These are phyloP conservation scores for Fusarium kyushuense DNA, from an alignment of 2,329 filamentous ascomycete species.

Conservation along the genomic window DNA sequence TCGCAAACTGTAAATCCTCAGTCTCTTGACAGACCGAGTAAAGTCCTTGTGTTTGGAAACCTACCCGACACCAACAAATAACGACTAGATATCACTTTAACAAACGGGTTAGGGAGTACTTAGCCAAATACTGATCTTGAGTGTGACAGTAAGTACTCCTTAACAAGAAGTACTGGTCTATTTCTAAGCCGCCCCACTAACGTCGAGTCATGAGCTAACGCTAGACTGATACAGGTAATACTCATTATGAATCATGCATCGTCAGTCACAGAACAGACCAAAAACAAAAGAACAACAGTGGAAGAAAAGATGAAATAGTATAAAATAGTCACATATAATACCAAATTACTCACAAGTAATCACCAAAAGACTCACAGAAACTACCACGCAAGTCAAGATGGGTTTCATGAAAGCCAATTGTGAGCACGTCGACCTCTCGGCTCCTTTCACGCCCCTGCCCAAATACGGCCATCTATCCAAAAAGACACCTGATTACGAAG, in stretches of 20 bases:
- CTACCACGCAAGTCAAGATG: constrained; percentile 13
- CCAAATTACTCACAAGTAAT: not conserved
- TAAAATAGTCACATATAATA: not conserved
- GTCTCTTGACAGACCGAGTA: too few species aligned
- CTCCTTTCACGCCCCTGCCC: constrained; percentile 27
- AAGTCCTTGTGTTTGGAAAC: too few species aligned
- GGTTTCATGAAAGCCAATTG: constrained; percentile 13
- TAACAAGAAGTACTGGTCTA: too few species aligned
- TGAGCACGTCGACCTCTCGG: constrained; percentile 27
- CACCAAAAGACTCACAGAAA: not conserved
- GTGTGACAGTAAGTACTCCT: too few species aligned
- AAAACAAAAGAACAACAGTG: accelerated
- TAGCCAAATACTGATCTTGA: too few species aligned
- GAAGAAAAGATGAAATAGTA: accelerated
- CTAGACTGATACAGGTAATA: not conserved
- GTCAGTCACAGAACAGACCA: not conserved
- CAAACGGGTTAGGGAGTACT: too few species aligned
- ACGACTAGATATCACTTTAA: too few species aligned
- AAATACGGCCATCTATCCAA: constrained; percentile 41
- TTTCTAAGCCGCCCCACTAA: too few species aligned
- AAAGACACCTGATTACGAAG: constrained; percentile 11
- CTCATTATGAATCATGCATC: constrained; percentile 19
- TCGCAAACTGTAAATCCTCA: too few species aligned
- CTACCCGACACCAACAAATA: too few species aligned
- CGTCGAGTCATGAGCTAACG: not conserved